Evolutionary conservation across 345 rosid species (phyloP), one percentile per base, ranked within the genome.

Genomic region (Erysimum cheiranthoides): DNA sequence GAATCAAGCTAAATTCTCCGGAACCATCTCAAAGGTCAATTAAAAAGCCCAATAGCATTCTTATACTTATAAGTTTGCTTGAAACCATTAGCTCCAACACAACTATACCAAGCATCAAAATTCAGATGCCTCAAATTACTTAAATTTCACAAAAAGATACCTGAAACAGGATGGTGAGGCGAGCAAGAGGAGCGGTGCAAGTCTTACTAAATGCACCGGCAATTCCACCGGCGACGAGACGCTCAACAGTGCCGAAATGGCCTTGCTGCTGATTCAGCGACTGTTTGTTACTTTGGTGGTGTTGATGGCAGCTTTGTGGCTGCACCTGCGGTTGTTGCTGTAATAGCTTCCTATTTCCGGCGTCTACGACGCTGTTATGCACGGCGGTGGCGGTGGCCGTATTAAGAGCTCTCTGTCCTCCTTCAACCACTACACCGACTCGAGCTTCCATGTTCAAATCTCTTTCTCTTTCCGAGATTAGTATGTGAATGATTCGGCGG

Each of bases 151-250:
- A 36, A 36, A 14, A 11, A 25, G 0, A 12, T 38, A 61, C 99
- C 97, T 95, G 97, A 60, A 92, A 87, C 60, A 92, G 85, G 77
- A 95, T 95, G 66, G 99, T 92, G 64, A 95, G 96, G 27, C 97
- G 97, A 75, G 96, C 93, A 6, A 92, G 89, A 81, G 99, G 99
- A 32, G 99, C 99, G 2, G 99, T 95, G 60, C 99, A 95, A 4
- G 99, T 95, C 81, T 95, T 95, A 85, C 96, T 82, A 73, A 95
- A 89, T 16, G 97, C 97, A n/a, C 99, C 99, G 8, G 99, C 90
- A 51, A 95, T 64, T 36, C 99, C 97, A 17, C 99, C 97, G 18
- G 99, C 96, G 25, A 92, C 13, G 53, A 95, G 88, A 73, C 90
- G 91, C 34, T 80, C 84, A 21, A 85, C 60, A 25, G 87, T 80